Base-by-base conservation (phyloP, 2,329 filamentous ascomycete genomes). In the Fusarium liriodendri region DNA sequence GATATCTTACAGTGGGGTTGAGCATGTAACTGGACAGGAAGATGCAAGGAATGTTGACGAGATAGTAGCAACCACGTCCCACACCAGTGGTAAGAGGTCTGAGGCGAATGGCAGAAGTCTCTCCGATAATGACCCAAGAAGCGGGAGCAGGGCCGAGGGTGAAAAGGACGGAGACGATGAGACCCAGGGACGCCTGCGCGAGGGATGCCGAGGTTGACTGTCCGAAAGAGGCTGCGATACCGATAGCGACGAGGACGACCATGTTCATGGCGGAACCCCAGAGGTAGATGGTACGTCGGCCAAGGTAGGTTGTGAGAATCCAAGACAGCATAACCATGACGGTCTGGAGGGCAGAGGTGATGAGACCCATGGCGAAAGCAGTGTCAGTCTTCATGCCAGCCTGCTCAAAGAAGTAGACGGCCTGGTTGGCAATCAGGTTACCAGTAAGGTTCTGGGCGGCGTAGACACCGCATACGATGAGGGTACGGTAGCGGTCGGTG, bases 311-410 rank as follows among this genome's bases (percentile, higher is more conserved):
- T 16, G 89, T 92, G 59, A 93, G 87, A 65, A 92, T 82, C 91
- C 91, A 93, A 67, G 90, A 93, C 47, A 91, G 84, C 87, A 91
- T 91, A 80, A 91, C 89, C 69, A 91, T 86, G 79, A 93, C 81
- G 81, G 81, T 84, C 79, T 91, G 89, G 3, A 93, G 89, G 58
- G 86, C 88, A 0, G 91, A 92, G 61, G 88, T 92, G 80, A 92
- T 92, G 32, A 93, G 87, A 80, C 89, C 89, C 18, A 92, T 84
- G 40, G 87, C 87, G 78, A 92, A 92, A 5, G 91, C 87, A 32
- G 83, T 86, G 74, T 91, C 82, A 5, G 79, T 81, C 2, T 68
- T 67, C 74, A 93, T 87, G 63, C 90, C 90, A 64, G 91, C 91
- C 86, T 92, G 80, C 69, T 85, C 78, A 60, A 91, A 91, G 81